Base-by-base conservation (phyloP, 2,329 filamentous ascomycete genomes). In the Colletotrichum salicis region DNA sequence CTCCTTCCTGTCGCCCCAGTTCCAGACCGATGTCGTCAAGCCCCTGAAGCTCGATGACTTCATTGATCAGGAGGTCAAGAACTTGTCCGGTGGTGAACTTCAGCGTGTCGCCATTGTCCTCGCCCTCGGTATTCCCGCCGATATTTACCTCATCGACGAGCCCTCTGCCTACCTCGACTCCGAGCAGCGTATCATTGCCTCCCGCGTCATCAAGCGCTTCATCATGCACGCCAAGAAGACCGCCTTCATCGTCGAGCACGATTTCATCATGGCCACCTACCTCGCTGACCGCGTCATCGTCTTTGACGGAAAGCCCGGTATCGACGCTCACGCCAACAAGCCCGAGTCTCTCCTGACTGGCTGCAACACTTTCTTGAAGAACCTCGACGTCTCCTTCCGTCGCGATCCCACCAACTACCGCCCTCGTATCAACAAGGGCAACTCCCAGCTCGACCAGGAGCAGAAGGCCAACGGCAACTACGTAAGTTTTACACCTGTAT, bases 151-250 rank as follows among this genome's bases (percentile, higher is more conserved):
- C 75, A 99, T 99, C 79, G 96, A 99, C 80, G 96, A 99, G 86
- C 96, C 96, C 58, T 96, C 93, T 76, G 95, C 95, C 74, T 99
- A 99, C 84, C 93, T 99, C 71, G 96, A 99, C 83, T 98, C 96
- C 61, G 96, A 99, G 86, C 96, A 99, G 86, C 96, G 96, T 93
- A 97, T 99, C 80, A 92, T 99, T 78, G 96, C 95, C 73, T 93
- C 96, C 57, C 93, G 95, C 80, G 97, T 99, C 81, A 99, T 99
- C 87, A 99, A 99, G 89, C 93, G 96, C 76, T 99, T 97, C 89
- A 99, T 99, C 84, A 99, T 99, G 96, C 96, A 99, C 87, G 92
- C 95, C 78, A 98, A 98, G 91, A 98, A 98, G 91, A 99, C 96
- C 0, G 96, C 96, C 62, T 99, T 99, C 83, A 91, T 99, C 77